Evolutionary conservation across 176 grass and related monocot species (phyloP).

Genomic region (Carex littledalei): DNA sequence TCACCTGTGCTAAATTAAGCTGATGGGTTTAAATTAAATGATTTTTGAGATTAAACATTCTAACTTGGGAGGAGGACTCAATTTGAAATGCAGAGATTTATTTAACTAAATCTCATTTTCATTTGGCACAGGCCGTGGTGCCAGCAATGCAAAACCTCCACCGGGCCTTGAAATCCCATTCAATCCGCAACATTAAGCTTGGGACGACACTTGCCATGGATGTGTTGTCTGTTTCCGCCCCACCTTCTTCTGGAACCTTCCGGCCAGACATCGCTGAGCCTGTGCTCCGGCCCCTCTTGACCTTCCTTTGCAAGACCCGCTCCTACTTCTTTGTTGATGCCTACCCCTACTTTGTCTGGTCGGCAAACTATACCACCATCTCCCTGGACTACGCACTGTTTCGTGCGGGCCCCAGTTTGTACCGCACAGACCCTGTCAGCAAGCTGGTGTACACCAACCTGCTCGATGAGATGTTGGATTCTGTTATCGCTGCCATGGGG

Average conservation of each 20-base stretch:
- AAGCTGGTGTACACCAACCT: conserved; percentile 62
- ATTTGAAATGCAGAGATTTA: neutral
- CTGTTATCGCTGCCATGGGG: conserved; percentile 48
- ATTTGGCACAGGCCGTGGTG: conserved; percentile 30
- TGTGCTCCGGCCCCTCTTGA: conserved; percentile 68
- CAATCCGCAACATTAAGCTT: conserved; percentile 61
- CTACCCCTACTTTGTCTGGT: conserved; percentile 82
- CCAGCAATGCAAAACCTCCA: conserved; percentile 76
- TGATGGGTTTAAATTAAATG: neutral
- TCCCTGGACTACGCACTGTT: conserved; percentile 61
- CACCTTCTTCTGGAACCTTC: conserved; percentile 57
- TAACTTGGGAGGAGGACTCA: neutral
- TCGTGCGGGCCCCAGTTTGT: neutral
- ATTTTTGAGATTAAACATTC: neutral
- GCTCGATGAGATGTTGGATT: conserved; percentile 88
- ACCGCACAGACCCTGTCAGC: conserved; percentile 50
- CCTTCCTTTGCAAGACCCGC: conserved; percentile 47
- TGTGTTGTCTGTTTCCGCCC: conserved; percentile 44
- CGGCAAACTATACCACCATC: conserved; percentile 30
- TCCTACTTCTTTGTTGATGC: conserved; percentile 87
- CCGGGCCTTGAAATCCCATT: conserved; percentile 26
- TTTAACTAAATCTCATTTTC: neutral
- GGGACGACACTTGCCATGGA: conserved; percentile 93
- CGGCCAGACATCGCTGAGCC: conserved; percentile 51
- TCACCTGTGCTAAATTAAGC: neutral